Conservation (phyloP, 177 flowering plant species). For the Vitis hybrid region DNA sequence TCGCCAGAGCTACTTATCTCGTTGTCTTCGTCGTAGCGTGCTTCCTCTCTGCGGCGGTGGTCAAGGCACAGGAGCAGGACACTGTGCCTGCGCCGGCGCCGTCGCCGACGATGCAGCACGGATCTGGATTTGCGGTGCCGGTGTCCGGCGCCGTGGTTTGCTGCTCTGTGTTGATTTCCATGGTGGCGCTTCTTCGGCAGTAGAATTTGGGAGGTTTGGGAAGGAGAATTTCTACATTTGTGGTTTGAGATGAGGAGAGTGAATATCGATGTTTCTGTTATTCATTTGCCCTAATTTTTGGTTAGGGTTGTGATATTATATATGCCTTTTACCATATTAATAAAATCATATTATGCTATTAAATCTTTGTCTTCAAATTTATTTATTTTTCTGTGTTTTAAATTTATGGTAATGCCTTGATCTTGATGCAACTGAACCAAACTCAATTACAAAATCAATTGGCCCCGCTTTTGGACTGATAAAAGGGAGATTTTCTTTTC, state of each 20-base stretch:
- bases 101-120: conserved; percentile 3
- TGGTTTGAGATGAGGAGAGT: neutral
- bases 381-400: too few relatives aligned
- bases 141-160: conserved; percentile 5
- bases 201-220: neutral
- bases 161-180: conserved; percentile 4
- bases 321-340: too few relatives aligned
- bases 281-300: conserved; percentile 4
- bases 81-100: conserved; percentile 4
- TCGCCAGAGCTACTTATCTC: neutral
- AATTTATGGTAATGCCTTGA: too few relatives aligned
- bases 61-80: conserved; percentile 2
- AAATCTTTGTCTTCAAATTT: too few relatives aligned
- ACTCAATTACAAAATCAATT: too few relatives aligned
- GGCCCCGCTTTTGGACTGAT: too few relatives aligned
- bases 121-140: conserved; percentile 1
- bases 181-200: conserved; percentile 2
- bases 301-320: neutral
- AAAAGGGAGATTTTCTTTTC: too few relatives aligned
- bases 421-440: too few relatives aligned
- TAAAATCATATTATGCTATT: too few relatives aligned
- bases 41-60: neutral
- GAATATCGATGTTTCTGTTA: neutral
- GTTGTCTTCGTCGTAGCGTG: neutral
- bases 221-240: neutral